Evolutionary conservation across 108 stramenopile genomes (phyloP), one percentile per base, ranked within the genome.

Genomic region (Fistulifera solaris): DNA sequence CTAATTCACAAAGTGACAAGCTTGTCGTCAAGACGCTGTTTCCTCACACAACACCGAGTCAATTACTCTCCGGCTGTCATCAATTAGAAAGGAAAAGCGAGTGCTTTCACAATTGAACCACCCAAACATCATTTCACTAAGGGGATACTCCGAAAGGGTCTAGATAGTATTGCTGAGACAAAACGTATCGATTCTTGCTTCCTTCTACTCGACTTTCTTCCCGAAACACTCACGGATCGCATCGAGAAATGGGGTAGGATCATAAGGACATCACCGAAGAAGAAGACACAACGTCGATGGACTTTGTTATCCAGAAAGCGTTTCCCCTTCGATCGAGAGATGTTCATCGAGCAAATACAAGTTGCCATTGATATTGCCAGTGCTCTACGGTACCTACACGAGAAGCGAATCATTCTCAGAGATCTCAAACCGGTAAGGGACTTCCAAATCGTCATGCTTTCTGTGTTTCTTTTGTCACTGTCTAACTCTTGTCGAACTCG

Each of bases 71-170:
- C 8, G 31, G 31, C 6, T 35, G 31, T 35, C 31, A 35, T 35
- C 31, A 35, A 35, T 35, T 88, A 66, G 78, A 68, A 21, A 69
- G 8, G 87, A 88, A 56, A 78, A 80, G 7, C 54, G 62, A 10
- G 82, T 84, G 43, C 53, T 88, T 10, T 61, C 67, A 0, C 21
- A 60, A 11, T 43, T 88, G 43, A 56, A 70, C 38, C 87, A 88
- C 38, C 75, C 78, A 6, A 73, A 88, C 56, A 84, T 88, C 25
- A 63, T 88, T 31, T 25, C 52, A 21, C 52, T 88, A 21, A 72
- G 71, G 38, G 73, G 73, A 35, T 35, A 35, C 8, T 35, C 31
- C 31, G 31, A 35, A 35, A 35, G 3, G 31, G 31, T 6, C 8
- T 35, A 8, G 31, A 35, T 35, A 35, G 31, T 35, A 35, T 83